A percentile compares a stretch with the other conserved stretches of the same genome.
phyloP scores from a whole-genome alignment of 495 filamentous ascomycete species.

The Xeromyces bisporus region DNA sequence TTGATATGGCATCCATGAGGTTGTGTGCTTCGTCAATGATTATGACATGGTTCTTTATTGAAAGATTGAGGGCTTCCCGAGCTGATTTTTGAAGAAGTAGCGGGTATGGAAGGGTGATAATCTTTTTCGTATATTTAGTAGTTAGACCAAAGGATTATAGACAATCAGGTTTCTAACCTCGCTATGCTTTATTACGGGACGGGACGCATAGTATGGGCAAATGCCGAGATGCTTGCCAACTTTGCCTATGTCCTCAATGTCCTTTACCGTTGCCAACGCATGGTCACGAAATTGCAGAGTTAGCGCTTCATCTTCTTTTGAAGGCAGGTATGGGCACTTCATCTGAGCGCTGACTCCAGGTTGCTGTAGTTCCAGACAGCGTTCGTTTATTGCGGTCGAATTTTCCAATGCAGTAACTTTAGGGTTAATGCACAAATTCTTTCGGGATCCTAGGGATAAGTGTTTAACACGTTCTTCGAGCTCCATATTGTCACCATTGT shows the following conservation, averaged over 20 bases:
- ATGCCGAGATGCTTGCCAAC: conserved; percentile 66
- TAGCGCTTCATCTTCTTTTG: conserved; percentile 50
- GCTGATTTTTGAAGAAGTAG: conserved; percentile 78
- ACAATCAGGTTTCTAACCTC: conserved; percentile 33
- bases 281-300: conserved; percentile 78
- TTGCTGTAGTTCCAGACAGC: conserved; percentile 85
- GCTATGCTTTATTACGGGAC: conserved; percentile 61
- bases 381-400: conserved; percentile 78
- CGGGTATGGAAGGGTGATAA: conserved; percentile 88
- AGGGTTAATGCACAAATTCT: conserved; percentile 85
- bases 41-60: conserved; percentile 71
- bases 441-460: conserved; percentile 73
- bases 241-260: conserved; percentile 78
- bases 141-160: conserved; percentile 1
- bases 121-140: conserved; percentile 30
- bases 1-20: conserved; percentile 83
- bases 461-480: conserved; percentile 60
- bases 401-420: conserved; percentile 54
- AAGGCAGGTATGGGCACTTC: conserved; percentile 67
- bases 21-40: conserved; percentile 98
- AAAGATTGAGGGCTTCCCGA: conserved; percentile 71
- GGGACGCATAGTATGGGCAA: conserved; percentile 92
- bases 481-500: conserved; percentile 11
- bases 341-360: conserved; percentile 44
- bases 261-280: conserved; percentile 64